Conservation (phyloP, 208 protist species). For the Trypanosoma platydactyli region DNA sequence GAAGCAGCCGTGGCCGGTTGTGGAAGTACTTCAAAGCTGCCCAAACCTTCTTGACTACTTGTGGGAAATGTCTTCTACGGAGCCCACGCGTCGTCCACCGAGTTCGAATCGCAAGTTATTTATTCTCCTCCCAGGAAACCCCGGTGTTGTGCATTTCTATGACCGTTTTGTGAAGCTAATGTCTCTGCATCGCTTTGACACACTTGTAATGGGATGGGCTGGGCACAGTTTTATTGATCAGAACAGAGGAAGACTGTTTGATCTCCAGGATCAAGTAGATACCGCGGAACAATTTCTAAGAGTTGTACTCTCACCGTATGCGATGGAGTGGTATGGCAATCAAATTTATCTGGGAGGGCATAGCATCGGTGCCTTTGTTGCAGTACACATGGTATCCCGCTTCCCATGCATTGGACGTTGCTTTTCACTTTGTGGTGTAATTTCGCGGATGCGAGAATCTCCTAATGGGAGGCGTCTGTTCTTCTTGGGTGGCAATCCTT, state of each 20-base stretch:
- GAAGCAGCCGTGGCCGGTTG: conserved; percentile 27
- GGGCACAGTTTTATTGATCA: conserved; percentile 65
- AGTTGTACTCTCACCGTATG: conserved; percentile 2
- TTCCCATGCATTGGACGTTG: conserved; percentile 49
- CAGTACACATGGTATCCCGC: conserved; percentile 52
- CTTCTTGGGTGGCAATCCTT: conserved; percentile 30
- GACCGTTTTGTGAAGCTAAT: conserved; percentile 39
- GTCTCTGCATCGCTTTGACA: conserved; percentile 38
- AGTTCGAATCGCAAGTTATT: conserved; percentile 37
- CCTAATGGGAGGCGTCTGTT: conserved; percentile 52
- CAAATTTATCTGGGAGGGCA: conserved; percentile 71
- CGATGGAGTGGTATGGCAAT: conserved; percentile 37
- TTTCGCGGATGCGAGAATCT: conserved; percentile 54
- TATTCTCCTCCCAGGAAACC: conserved; percentile 76
- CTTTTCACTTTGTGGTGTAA: conserved; percentile 67
- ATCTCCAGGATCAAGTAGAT: conserved; percentile 70
- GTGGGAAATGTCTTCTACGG: not conserved
- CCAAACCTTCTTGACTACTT: conserved; percentile 40
- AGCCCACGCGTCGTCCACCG: conserved; percentile 9
- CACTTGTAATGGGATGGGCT: conserved; percentile 76
- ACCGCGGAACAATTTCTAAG: conserved; percentile 51
- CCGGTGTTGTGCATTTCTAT: conserved; percentile 74
- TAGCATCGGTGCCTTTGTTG: conserved; percentile 80
- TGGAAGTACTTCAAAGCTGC: conserved; percentile 69
- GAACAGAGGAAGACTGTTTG: conserved; percentile 63